phyloP scores from a whole-genome alignment of 306 rosid genomes.

The cucumber (Cucumis sativus) region Cucumber_9930_V3 NC_026659.2:18068501-18069000 shows the following conservation, averaged over 20 bases:
- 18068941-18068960: conserved; percentile 81
- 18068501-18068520: not conserved
- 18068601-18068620: not conserved
- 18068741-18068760: conserved; percentile 95
- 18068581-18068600: not conserved
- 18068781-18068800: conserved; percentile 95
- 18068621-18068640: not conserved
- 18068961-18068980: conserved; percentile 66
- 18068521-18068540: not conserved
- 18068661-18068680: not conserved
- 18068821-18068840: conserved; percentile 18
- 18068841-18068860: not conserved
- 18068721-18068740: conserved; percentile 81
- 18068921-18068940: conserved; percentile 44
- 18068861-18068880: not conserved
- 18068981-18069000: conserved; percentile 52
- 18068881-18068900: not conserved
- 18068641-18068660: not conserved
- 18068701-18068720: conserved; percentile 97
- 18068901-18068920: conserved; percentile 6
- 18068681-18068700: conserved; percentile 57
- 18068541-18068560: not conserved
- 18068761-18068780: conserved; percentile 91
- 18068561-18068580: not conserved
- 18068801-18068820: conserved; percentile 96